Base-by-base conservation (phyloP, 2,329 filamentous ascomycete genomes). In the Pseudogymnoascus sp. region DNA sequence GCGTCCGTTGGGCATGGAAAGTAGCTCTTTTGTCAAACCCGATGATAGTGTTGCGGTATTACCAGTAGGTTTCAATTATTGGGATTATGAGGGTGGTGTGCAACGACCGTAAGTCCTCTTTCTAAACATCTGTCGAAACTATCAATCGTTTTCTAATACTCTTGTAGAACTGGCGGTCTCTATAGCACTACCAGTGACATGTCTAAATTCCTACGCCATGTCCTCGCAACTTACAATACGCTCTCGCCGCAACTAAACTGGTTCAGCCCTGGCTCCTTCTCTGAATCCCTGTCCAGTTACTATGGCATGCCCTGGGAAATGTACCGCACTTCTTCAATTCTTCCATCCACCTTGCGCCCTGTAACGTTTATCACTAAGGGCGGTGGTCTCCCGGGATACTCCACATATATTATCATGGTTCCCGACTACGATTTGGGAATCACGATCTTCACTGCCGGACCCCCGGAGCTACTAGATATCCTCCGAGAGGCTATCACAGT, bases 281-380 rank as follows among this genome's bases (percentile, higher is more conserved):
- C 70, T 0, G 69, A 68, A 1, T 74, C 75, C 0, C 59, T 74
- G 12, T 64, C 74, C 27, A 73, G 69, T 0, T 78, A 76, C 62
- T 79, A 78, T 61, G 78, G 77, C 3, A 76, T 77, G 69, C 77
- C 78, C 0, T 80, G 77, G 74, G 78, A 80, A 65, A 79, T 77
- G 0, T 75, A 75, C 42, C 74, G 76, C 0, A 76, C 74, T 1
- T 72, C 76, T 39, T 69, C 69, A 4, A 71, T 78, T 13, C 68
- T 79, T 0, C 59, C 65, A 6, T 63, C 72, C 13, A 76, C 71
- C 9, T 62, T 33, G 4, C 69, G 76, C 10, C 71, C 74, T 0
- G 72, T 79, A 2, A 77, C 75, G 1, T 76, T 80, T 64, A 69
- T 76, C 36, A 79, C 77, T 1, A 80, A 80, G 66, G 66, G 69